Percentiles rank a stretch among this genome's conserved stretches.
phyloP scores from a whole-genome alignment of 352 stramenopile genomes.

The Globisporangium uncinulatum region DNA sequence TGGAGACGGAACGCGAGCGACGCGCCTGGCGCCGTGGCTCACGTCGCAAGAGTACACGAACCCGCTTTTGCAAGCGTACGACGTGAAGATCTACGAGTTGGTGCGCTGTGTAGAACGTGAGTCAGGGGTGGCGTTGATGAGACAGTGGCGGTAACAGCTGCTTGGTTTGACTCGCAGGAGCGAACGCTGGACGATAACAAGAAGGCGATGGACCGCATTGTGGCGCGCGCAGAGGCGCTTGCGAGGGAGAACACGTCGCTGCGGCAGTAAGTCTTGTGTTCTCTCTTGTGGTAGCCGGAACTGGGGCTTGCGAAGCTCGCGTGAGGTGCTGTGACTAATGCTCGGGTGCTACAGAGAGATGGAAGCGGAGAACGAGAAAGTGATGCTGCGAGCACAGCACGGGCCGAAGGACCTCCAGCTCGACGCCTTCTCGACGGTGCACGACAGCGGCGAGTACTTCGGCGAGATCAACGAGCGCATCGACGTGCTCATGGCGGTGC shows the following conservation, averaged over 20 bases:
- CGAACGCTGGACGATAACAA: conserved; percentile 42
- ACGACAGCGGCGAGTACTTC: conserved; percentile 50
- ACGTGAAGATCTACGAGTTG: conserved; percentile 72
- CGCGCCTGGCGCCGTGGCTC: conserved; percentile 48
- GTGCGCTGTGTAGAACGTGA: conserved; percentile 17
- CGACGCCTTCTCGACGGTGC: conserved; percentile 31
- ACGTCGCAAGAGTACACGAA: conserved; percentile 67
- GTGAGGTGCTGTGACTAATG: not conserved
- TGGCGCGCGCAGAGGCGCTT: conserved; percentile 34
- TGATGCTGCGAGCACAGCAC: conserved; percentile 42
- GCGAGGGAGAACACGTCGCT: conserved; percentile 64
- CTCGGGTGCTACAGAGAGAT: conserved; percentile 36
- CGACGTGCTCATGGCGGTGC: conserved; percentile 71
- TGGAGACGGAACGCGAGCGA: not conserved
- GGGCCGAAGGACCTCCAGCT: conserved; percentile 26
- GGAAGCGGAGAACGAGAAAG: conserved; percentile 45
- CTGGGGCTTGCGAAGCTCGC: not conserved
- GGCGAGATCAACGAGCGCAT: conserved; percentile 74
- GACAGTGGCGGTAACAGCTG: not conserved
- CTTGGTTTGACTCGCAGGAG: conserved; percentile 23
- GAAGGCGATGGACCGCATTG: conserved; percentile 50
- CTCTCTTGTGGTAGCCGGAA: not conserved
- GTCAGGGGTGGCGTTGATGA: not conserved
- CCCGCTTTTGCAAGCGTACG: conserved; percentile 69
- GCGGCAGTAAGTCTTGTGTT: conserved; percentile 38